phyloP scores from a whole-genome alignment of 2,329 filamentous ascomycete species.

The Pseudogymnoascus sp. region DNA sequence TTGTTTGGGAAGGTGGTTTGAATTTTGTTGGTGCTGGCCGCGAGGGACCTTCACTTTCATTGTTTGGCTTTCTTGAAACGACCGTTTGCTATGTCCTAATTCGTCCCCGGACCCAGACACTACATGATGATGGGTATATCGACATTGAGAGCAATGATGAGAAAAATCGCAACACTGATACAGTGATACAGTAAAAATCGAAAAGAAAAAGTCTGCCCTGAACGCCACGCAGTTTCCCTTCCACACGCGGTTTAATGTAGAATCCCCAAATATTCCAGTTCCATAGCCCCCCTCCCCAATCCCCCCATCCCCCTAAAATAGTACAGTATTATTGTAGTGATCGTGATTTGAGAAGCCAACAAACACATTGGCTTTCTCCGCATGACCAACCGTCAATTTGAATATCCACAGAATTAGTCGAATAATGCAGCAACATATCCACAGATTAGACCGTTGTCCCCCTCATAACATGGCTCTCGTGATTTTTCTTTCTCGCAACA shows the following conservation, averaged over 20 bases:
- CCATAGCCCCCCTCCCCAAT: not conserved
- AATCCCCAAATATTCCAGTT: not conserved
- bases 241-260: not conserved
- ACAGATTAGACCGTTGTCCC: not conserved
- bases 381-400: not conserved
- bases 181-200: not conserved
- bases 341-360: slow-evolving; percentile 3
- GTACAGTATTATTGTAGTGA: slow-evolving; percentile 9
- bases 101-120: not conserved
- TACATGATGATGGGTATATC: not conserved
- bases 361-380: not conserved
- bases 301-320: not conserved
- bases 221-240: not conserved
- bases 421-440: not conserved
- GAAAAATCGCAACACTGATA: not conserved
- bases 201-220: not conserved
- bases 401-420: not conserved
- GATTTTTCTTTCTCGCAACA: not conserved
- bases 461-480: slow-evolving; percentile 3
- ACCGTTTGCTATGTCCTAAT: not conserved
- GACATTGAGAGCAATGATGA: not conserved
- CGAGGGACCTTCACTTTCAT: not conserved
- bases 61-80: not conserved
- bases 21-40: not conserved
- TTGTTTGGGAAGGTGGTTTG: not conserved